A percentile compares a stretch with the other conserved stretches of the same genome.
phyloP scores from a whole-genome alignment of 2,329 filamentous ascomycete species.

The Gaeumannomyces sp. region DNA sequence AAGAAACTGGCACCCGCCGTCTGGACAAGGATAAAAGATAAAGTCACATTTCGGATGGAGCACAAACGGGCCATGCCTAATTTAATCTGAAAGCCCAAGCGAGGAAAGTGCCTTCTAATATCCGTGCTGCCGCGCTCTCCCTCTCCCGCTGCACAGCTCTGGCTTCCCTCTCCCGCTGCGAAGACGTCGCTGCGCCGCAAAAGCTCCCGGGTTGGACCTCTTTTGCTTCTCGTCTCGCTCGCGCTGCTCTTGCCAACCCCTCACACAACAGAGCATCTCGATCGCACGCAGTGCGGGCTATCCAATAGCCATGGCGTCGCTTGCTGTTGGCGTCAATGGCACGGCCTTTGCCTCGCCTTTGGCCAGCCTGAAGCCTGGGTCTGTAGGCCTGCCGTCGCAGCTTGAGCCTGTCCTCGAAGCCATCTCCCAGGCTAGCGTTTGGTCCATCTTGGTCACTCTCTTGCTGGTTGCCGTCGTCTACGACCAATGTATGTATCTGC shows the following conservation, averaged over 20 bases:
- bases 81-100: constrained; percentile 6
- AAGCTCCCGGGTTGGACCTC: neutral
- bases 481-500: constrained; percentile 69
- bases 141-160: neutral
- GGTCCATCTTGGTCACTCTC: constrained; percentile 63
- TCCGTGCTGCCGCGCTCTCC: neutral
- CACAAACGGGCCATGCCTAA: constrained; percentile 4
- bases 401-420: constrained; percentile 49
- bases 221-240: neutral
- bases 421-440: constrained; percentile 50
- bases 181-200: neutral
- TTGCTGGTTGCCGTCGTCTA: constrained; percentile 70
- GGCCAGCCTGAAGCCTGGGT: constrained; percentile 49
- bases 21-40: constrained; percentile 1
- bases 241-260: constrained; percentile 3
- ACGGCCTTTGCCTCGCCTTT: constrained; percentile 61
- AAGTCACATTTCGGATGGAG: constrained; percentile 9
- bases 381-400: constrained; percentile 46
- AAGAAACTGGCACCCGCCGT: neutral
- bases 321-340: constrained; percentile 42
- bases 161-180: neutral
- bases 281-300: constrained; percentile 3
- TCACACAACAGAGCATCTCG: constrained; percentile 1
- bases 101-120: constrained; percentile 2
- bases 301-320: constrained; percentile 3